Conservation (phyloP, 371 early-diverging fungal species). For the Zancudomyces culisetae region DNA sequence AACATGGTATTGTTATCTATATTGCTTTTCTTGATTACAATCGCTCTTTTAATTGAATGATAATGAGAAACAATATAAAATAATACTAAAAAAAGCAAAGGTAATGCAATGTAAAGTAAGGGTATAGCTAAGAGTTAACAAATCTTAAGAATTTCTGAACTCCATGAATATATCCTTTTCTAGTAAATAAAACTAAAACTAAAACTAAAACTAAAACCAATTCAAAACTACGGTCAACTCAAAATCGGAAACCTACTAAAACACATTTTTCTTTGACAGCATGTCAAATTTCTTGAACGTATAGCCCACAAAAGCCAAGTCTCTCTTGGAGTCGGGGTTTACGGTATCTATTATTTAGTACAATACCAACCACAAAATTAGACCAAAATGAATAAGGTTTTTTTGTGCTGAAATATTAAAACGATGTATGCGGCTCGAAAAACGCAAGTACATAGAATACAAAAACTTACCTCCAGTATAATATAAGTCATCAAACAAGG, state of each 20-base stretch:
- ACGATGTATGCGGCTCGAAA: not conserved
- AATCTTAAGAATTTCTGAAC: too few species aligned
- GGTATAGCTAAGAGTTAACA: too few species aligned
- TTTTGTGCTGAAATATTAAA: not conserved
- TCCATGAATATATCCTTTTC: too few species aligned
- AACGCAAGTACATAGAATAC: not conserved
- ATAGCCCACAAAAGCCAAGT: slow-evolving; percentile 91
- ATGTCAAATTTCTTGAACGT: slow-evolving; percentile 89
- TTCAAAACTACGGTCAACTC: not conserved
- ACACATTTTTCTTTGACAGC: slow-evolving; percentile 52
- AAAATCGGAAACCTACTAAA: slow-evolving; percentile 19
- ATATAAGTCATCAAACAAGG: slow-evolving; percentile 16
- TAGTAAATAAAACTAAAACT: not conserved
- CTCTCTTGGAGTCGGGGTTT: slow-evolving; percentile 44
- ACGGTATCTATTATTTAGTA: slow-evolving; percentile 15
- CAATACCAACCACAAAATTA: slow-evolving; percentile 6
- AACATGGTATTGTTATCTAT: too few species aligned
- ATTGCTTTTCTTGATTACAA: too few species aligned
- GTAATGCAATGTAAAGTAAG: too few species aligned
- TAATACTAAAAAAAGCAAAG: too few species aligned
- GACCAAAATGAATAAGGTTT: not conserved
- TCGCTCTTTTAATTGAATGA: too few species aligned
- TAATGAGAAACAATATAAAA: too few species aligned
- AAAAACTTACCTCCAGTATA: slow-evolving; percentile 2
- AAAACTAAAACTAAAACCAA: not conserved